Percentiles rank a stretch among this genome's conserved stretches.
phyloP scores from a whole-genome alignment of 2,329 filamentous ascomycete genomes.

The Cercospora zeina region DNA sequence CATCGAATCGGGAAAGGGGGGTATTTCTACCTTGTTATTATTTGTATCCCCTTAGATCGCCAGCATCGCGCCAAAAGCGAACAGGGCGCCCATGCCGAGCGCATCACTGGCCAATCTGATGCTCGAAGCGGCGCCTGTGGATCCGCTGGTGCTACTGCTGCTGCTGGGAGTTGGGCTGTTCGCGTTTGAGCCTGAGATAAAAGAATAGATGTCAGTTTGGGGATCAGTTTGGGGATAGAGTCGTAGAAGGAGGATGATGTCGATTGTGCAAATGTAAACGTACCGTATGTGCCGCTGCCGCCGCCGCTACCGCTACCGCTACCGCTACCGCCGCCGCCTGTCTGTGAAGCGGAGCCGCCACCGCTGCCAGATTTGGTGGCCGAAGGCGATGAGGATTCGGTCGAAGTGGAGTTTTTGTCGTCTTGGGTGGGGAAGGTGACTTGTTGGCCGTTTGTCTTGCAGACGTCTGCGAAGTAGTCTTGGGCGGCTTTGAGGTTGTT shows the following conservation, averaged over 20 bases:
- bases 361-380: conserved; percentile 21
- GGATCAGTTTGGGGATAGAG: background rate
- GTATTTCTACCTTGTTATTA: background rate
- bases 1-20: background rate
- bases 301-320: too few relatives aligned
- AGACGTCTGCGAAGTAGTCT: conserved; percentile 38
- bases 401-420: conserved; percentile 2
- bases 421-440: conserved; percentile 21
- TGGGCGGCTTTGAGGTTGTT: conserved; percentile 34
- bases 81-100: conserved; percentile 31
- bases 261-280: conserved; percentile 10
- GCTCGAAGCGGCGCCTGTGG: conserved; percentile 29
- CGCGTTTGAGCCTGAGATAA: background rate
- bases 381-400: conserved; percentile 19
- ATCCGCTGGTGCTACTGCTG: conserved; percentile 14
- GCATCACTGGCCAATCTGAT: conserved; percentile 32
- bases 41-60: conserved; percentile 25
- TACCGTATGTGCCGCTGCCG: conserved; percentile 15
- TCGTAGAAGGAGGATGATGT: too few relatives aligned
- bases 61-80: conserved; percentile 34
- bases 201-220: background rate
- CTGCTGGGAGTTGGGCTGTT: conserved; percentile 20
- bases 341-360: conserved; percentile 10
- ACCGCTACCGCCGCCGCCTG: conserved; percentile 9
- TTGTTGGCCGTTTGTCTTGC: conserved; percentile 38